Base-by-base conservation (phyloP, 2,329 filamentous ascomycete genomes). In the Aspergillus oerlinghausenensis region DNA sequence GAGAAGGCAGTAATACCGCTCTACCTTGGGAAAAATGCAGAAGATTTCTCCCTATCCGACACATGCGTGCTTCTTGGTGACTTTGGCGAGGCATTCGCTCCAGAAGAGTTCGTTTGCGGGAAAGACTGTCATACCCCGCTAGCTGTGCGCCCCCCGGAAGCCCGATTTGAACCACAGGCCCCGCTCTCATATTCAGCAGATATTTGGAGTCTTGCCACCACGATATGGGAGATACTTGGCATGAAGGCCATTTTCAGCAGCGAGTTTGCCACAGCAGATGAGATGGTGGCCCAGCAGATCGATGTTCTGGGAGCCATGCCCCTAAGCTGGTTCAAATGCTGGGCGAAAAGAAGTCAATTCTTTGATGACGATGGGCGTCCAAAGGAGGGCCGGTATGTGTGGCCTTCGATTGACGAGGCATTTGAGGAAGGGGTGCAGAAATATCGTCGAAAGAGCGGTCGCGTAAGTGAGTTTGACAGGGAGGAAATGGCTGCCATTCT, bases 1-100 rank as follows among this genome's bases (percentile, higher is more conserved):
- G 4, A 57, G 4, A 63, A 65, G 21, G 71, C 65, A 52, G 65
- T 67, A 3, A 17, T 64, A 1, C 65, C 66, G 5, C 54, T 70
- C 3, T 66, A 49, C 40, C 62, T 74, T 23, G 70, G 67, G 1
- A 70, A 71, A 58, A 40, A 61, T 4, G 66, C 67, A 6, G 58
- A 70, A 45, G 55, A 69, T 0, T 66, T 73, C 48, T 57, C 60
- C 8, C 28, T 72, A 23, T 57, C 59, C 1, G 73, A 75, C 11
- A 60, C 66, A 1, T 58, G 59, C 4, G 40, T 70, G 0, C 54
- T 74, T 51, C 68, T 75, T 1, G 63, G 59, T 57, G 73, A 75
- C 59, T 75, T 70, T 50, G 60, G 60, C 2, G 59, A 61, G 28
- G 55, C 59, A 19, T 63, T 62, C 29, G 2, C 60, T 1, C 66